Evolutionary conservation across 352 stramenopile species (phyloP), one percentile per base, ranked within the genome.

Genomic region (Pelagophyceae sp.): DNA sequence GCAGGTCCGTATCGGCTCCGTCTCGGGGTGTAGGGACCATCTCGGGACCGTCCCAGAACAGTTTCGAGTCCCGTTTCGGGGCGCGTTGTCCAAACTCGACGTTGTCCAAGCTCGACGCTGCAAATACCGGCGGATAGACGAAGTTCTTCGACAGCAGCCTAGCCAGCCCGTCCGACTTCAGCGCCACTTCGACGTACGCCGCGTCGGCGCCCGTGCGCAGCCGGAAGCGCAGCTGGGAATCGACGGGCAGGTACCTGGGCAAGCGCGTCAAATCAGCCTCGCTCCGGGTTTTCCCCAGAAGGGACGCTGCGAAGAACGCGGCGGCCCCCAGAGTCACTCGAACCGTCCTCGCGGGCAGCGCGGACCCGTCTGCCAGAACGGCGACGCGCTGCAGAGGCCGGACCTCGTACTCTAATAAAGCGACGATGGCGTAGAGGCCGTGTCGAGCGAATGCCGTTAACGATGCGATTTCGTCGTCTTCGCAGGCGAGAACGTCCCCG

Each of bases 361-460:
- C 75, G 32, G 40, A 20, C n/a, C 79, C 72, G 31, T 78, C 29
- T 45, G 61, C 69, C 27, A 50, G 27, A 37, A 35, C 45, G 29
- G 70, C 38, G 17, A 80, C 69, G 38, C 74, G 17, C 32, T 71
- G 63, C 1, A 38, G 35, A 17, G 78, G 69, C 25, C 72, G 61
- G 58, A 84, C 45, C 58, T 82, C 38, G 79, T 93, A 95, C 80
- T 96, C 91, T 27, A 96, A 67, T 15, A 90, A 76, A n/a, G 92
- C 83, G 2, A 95, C 86, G 54, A 96, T 81, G 11, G 90, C 90
- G 72, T 93, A 85, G 72, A 87, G 85, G 11, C 87, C 82, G 67
- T 95, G 85, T 54, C 91, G 88, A 31, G 89, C 83, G 72, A 93
- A 94, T 15, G 89, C 88, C 38, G 84, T 84, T 0, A 96, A 82